These are phyloP conservation scores for Phoma sp. DNA, from an alignment of 2,329 filamentous ascomycete species.

Conservation along the genomic window DNA sequence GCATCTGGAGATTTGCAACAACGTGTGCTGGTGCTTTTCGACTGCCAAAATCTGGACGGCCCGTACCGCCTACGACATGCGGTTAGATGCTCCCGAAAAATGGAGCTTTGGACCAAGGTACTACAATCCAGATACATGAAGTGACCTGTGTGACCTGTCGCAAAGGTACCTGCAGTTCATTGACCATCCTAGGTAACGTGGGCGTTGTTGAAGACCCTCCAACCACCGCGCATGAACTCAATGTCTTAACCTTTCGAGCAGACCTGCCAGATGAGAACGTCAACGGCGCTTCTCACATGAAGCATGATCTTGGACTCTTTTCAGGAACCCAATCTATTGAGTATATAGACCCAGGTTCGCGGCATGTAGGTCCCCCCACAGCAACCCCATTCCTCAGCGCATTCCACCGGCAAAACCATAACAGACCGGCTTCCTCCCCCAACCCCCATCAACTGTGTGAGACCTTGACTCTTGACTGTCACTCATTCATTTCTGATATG, in stretches of 20 bases:
- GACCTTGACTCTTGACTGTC: constrained; percentile 26
- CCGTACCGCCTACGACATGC: constrained; percentile 19
- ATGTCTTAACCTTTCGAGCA: constrained; percentile 28
- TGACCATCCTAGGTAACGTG: constrained; percentile 29
- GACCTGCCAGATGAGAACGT: constrained; percentile 35
- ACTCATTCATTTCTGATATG: constrained; percentile 29
- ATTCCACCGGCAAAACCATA: constrained; percentile 32
- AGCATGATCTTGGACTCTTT: constrained; percentile 17
- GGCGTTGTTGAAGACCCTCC: constrained; percentile 25
- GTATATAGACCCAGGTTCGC: constrained; percentile 31
- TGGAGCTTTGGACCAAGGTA: constrained; percentile 18
- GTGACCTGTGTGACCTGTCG: constrained; percentile 24
- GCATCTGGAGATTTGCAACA: not conserved
- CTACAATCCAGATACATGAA: constrained; percentile 23
- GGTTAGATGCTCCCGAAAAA: constrained; percentile 11
- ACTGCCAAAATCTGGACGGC: not conserved
- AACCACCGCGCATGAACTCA: constrained; percentile 30
- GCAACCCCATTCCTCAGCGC: constrained; percentile 39
- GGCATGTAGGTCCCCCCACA: constrained; percentile 26
- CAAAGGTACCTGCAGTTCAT: constrained; percentile 37
- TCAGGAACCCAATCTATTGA: constrained; percentile 14
- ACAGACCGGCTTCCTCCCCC: constrained; percentile 3
- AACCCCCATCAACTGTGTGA: constrained; percentile 22
- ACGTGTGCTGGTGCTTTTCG: not conserved
- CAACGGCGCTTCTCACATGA: constrained; percentile 31